A percentile compares a stretch with the other conserved stretches of the same genome.
phyloP scores from a whole-genome alignment of 2,329 filamentous ascomycete species.

The Cordyceps tenuipes region DNA sequence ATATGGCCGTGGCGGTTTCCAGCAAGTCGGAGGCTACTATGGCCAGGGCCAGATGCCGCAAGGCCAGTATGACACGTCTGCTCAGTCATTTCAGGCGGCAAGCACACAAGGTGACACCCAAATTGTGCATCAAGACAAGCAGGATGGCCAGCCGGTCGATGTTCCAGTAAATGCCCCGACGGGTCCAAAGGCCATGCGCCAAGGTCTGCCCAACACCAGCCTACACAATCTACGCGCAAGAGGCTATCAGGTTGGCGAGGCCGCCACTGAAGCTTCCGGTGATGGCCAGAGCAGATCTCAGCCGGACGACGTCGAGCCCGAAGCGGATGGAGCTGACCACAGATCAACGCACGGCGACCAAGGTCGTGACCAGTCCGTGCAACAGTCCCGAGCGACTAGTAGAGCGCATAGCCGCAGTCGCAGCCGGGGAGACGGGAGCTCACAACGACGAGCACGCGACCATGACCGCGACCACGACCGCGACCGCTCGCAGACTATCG shows the following conservation, averaged over 20 bases:
- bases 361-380: slow-evolving; percentile 23
- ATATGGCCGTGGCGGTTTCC: slow-evolving; percentile 47
- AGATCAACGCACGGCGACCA: slow-evolving; percentile 14
- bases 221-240: slow-evolving; percentile 55
- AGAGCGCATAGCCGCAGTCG: slow-evolving; percentile 18
- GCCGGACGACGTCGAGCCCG: slow-evolving; percentile 15
- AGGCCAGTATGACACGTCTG: slow-evolving; percentile 1
- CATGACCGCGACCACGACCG: slow-evolving; percentile 20
- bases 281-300: slow-evolving; percentile 12
- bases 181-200: slow-evolving; percentile 89
- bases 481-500: slow-evolving; percentile 43
- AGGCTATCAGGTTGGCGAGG: slow-evolving; percentile 36
- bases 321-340: slow-evolving; percentile 9
- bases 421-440: slow-evolving; percentile 36
- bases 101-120: slow-evolving; percentile 21
- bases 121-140: slow-evolving; percentile 4
- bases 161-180: slow-evolving; percentile 68
- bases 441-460: slow-evolving; percentile 43
- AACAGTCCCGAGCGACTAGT: slow-evolving; percentile 28
- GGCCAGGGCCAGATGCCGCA: slow-evolving; percentile 25
- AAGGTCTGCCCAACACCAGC: slow-evolving; percentile 76
- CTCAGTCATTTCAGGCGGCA: not conserved
- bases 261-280: not conserved
- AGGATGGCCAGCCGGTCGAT: not conserved
- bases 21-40: slow-evolving; percentile 32